A percentile compares a stretch with the other conserved stretches of the same genome.
phyloP scores from a whole-genome alignment of 116 monocot species.

The Zostera marina region DNA sequence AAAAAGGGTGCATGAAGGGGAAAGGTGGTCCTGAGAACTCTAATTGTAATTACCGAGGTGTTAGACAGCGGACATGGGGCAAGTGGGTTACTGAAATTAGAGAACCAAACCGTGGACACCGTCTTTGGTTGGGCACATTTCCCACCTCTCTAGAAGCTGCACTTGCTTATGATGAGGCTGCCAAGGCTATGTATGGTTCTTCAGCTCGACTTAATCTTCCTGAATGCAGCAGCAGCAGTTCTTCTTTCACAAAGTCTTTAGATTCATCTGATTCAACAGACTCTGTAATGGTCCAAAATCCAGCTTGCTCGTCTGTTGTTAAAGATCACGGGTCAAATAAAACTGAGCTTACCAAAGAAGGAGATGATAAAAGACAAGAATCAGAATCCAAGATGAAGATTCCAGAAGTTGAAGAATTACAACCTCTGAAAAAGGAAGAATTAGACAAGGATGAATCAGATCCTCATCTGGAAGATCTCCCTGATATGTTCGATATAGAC shows the following conservation, averaged over 20 bases:
- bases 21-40: constrained; percentile 33
- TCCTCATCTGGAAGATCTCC: constrained; percentile 2
- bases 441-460: constrained; percentile 1
- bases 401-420: neutral
- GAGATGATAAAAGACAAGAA: too few species aligned
- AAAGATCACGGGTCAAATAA: neutral
- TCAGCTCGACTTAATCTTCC: constrained; percentile 15
- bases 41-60: constrained; percentile 9
- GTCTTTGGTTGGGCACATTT: constrained; percentile 12
- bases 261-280: neutral
- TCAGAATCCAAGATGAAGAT: neutral
- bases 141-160: constrained; percentile 12
- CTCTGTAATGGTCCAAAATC: neutral
- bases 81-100: constrained; percentile 15
- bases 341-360: too few species aligned
- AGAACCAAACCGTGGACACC: constrained; percentile 6
- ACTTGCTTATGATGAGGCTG: constrained; percentile 10
- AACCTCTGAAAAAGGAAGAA: neutral
- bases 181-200: constrained; percentile 7
- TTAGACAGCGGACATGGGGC: constrained; percentile 17
- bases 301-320: neutral
- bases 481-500: constrained; percentile 27
- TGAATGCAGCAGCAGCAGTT: constrained; percentile 2
- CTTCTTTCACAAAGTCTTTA: neutral
- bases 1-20: constrained; percentile 36